These are phyloP conservation scores for Tolypocladium cylindrosporum DNA, from an alignment of 2,329 filamentous ascomycete genomes.

Conservation along the genomic window DNA sequence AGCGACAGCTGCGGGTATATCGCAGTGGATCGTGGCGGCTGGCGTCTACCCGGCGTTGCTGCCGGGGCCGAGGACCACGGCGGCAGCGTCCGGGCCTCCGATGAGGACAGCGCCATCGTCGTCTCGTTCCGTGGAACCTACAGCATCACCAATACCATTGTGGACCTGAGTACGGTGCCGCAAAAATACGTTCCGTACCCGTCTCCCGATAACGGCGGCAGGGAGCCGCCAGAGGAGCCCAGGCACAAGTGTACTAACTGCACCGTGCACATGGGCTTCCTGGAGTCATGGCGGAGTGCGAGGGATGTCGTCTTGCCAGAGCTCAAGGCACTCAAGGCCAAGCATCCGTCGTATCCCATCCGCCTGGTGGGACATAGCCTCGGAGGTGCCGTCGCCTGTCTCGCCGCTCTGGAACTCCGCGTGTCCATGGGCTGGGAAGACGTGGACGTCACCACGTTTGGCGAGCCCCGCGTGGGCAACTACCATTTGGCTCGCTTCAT, in stretches of 20 bases:
- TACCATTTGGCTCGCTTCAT: slow-evolving; percentile 42
- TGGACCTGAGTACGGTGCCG: slow-evolving; percentile 80
- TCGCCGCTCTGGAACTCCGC: slow-evolving; percentile 75
- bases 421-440: slow-evolving; percentile 64
- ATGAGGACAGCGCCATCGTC: slow-evolving; percentile 44
- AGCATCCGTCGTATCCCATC: slow-evolving; percentile 62
- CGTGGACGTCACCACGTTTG: slow-evolving; percentile 77
- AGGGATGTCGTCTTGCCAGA: slow-evolving; percentile 58
- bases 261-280: slow-evolving; percentile 86
- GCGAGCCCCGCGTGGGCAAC: slow-evolving; percentile 67
- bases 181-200: slow-evolving; percentile 89
- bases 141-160: slow-evolving; percentile 81
- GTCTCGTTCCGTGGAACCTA: slow-evolving; percentile 93
- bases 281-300: slow-evolving; percentile 72
- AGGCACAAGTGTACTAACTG: slow-evolving; percentile 66
- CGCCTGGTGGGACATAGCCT: slow-evolving; percentile 84
- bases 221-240: slow-evolving; percentile 21
- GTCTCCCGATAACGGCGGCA: slow-evolving; percentile 34
- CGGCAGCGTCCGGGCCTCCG: slow-evolving; percentile 11
- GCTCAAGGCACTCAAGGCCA: slow-evolving; percentile 46
- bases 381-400: slow-evolving; percentile 80
- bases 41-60: slow-evolving; percentile 10
- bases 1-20: slow-evolving; percentile 92
- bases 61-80: neutral
- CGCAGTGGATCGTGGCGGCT: slow-evolving; percentile 59